Conservation (phyloP, 371 early-diverging fungal species). For the Mortierella sp. region DNA sequence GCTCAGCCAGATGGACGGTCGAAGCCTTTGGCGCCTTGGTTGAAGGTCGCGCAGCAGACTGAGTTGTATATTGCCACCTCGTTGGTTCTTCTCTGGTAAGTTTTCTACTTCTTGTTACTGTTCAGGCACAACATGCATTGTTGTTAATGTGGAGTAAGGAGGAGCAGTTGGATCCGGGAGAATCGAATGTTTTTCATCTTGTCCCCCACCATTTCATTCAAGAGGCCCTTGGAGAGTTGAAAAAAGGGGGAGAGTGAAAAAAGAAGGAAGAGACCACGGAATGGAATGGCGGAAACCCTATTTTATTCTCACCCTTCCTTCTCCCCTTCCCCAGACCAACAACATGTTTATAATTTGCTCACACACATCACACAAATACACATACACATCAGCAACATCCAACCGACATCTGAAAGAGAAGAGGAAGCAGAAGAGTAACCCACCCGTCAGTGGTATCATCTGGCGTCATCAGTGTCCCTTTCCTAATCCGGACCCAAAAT, state of each 20-base stretch:
- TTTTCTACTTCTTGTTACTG: neutral
- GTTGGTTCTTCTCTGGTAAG: constrained; percentile 67
- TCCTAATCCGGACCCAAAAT: neutral
- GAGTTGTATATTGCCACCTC: constrained; percentile 75
- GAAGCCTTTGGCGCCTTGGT: constrained; percentile 62
- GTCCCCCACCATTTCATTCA: neutral
- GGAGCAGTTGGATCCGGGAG: neutral
- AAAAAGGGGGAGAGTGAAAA: neutral
- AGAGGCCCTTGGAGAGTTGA: neutral
- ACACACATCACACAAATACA: neutral
- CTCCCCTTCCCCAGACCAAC: neutral
- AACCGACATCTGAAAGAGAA: too few species aligned
- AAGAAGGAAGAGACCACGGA: neutral
- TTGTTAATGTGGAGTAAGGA: neutral
- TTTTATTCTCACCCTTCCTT: constrained; percentile 1
- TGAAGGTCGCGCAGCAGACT: constrained; percentile 72
- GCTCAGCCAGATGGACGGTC: constrained; percentile 54
- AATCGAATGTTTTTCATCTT: neutral
- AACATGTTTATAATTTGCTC: neutral
- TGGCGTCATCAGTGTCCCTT: constrained; percentile 37
- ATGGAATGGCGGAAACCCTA: neutral
- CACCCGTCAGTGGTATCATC: constrained; percentile 36
- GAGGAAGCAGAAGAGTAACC: neutral
- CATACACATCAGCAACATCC: too few species aligned
- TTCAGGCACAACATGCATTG: neutral